phyloP scores from a whole-genome alignment of 208 protist species.

The Endotrypanum monterogeii region DNA sequence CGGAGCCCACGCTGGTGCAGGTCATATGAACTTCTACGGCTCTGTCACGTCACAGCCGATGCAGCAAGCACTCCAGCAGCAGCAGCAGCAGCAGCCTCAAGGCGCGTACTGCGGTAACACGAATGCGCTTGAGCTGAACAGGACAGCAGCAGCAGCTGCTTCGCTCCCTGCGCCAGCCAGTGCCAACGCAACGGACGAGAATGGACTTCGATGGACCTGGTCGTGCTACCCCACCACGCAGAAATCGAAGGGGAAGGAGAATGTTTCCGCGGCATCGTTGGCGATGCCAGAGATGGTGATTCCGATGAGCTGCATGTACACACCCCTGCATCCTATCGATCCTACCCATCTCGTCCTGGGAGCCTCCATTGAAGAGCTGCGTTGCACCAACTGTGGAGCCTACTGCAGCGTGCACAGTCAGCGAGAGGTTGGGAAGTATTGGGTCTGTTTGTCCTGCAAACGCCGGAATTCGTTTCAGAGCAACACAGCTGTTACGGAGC shows the following conservation, averaged over 20 bases:
- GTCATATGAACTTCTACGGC: not conserved
- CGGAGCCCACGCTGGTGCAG: slow-evolving; percentile 9
- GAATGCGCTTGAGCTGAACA: not conserved
- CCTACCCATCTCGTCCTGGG: slow-evolving; percentile 50
- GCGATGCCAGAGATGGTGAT: slow-evolving; percentile 81
- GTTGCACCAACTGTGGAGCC: slow-evolving; percentile 73
- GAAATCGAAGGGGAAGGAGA: slow-evolving; percentile 40
- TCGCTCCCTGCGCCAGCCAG: slow-evolving; percentile 30
- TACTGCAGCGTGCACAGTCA: slow-evolving; percentile 67
- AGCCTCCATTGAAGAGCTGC: slow-evolving; percentile 27
- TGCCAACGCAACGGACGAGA: slow-evolving; percentile 51
- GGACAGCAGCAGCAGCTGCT: not conserved
- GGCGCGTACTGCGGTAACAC: slow-evolving; percentile 16
- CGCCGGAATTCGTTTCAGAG: slow-evolving; percentile 55
- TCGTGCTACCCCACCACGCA: slow-evolving; percentile 78
- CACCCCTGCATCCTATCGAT: slow-evolving; percentile 66
- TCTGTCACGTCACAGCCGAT: not conserved
- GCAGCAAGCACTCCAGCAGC: not conserved
- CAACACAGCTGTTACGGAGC: slow-evolving; percentile 35
- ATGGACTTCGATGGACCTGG: slow-evolving; percentile 90
- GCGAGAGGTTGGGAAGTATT: slow-evolving; percentile 68
- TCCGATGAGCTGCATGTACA: slow-evolving; percentile 91
- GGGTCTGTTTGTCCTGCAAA: slow-evolving; percentile 82
- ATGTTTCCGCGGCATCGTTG: slow-evolving; percentile 30
- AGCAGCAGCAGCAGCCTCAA: slow-evolving; percentile 29